phyloP scores from a whole-genome alignment of 2,329 filamentous ascomycete genomes.

The Ophiocordyceps camponoti-floridani region DNA sequence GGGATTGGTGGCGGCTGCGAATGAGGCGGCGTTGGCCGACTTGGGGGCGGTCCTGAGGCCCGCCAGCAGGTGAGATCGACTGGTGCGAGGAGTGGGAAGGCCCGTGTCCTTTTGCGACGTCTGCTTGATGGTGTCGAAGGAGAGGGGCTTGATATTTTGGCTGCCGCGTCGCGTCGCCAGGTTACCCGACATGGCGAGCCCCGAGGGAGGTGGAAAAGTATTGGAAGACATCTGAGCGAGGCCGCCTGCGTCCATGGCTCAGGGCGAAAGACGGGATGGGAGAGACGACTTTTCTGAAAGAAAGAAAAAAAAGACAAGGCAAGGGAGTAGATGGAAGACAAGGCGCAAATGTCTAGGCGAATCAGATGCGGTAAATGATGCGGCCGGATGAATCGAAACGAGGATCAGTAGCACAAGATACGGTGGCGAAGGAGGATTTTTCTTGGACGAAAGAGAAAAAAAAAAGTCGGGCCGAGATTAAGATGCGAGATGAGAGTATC shows the following conservation, averaged over 20 bases:
- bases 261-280: constrained; percentile 9
- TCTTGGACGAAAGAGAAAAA: neutral
- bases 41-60: constrained; percentile 89
- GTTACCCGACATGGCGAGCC: constrained; percentile 61
- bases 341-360: neutral
- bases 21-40: constrained; percentile 53
- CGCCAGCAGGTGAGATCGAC: constrained; percentile 83
- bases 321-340: neutral
- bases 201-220: constrained; percentile 52
- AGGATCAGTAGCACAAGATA: neutral
- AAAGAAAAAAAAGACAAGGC: neutral
- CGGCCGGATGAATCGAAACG: neutral
- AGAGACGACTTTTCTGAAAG: constrained; percentile 2
- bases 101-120: constrained; percentile 51
- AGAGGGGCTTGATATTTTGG: constrained; percentile 80
- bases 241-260: constrained; percentile 86
- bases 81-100: constrained; percentile 73
- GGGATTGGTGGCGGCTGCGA: constrained; percentile 45
- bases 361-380: neutral
- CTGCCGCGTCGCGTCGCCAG: constrained; percentile 75
- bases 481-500: neutral
- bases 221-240: constrained; percentile 98
- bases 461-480: neutral
- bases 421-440: neutral
- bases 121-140: constrained; percentile 52